A percentile compares a stretch with the other conserved stretches of the same genome.
Conservation (phyloP, 768 basidiomycete species). For the Trametes gibbosa region DNA sequence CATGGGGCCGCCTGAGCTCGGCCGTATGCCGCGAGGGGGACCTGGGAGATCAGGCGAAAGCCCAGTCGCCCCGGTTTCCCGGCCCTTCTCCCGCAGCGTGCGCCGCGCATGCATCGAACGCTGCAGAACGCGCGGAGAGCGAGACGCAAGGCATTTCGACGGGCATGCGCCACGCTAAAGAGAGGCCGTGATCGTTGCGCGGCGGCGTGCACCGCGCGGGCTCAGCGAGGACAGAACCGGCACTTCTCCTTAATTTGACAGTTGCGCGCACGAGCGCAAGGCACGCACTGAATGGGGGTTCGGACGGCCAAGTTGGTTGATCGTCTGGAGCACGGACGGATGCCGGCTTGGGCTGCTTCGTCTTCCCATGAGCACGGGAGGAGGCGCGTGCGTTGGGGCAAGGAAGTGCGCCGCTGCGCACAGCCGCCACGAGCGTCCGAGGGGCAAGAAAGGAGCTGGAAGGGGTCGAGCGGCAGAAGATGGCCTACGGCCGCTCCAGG, state of each 20-base stretch:
- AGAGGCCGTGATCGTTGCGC: neutral
- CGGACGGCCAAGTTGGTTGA: neutral
- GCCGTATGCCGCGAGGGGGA: no score
- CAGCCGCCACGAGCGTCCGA: neutral
- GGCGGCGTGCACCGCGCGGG: neutral
- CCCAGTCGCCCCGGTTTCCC: no score
- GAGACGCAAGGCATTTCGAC: neutral
- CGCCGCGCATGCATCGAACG: neutral
- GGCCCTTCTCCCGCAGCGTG: no score
- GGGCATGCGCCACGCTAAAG: neutral
- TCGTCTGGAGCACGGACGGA: neutral
- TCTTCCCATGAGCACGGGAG: conserved; percentile 5
- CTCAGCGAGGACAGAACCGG: neutral
- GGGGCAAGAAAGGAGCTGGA: neutral
- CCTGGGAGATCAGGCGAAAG: no score
- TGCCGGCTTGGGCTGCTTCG: neutral
- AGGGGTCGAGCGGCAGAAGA: conserved; percentile 1
- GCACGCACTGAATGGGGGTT: neutral
- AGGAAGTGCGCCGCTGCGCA: conserved; percentile 1
- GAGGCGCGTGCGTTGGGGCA: neutral
- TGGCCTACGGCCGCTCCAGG: conserved; percentile 3
- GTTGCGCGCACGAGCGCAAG: neutral
- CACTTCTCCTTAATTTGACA: no score
- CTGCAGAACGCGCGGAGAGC: neutral
- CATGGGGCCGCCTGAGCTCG: no score